Percentiles rank a stretch among this genome's conserved stretches.
These are phyloP conservation scores for Aphanocladium album DNA, from an alignment of 2,329 filamentous ascomycete genomes.

Conservation along the genomic window DNA sequence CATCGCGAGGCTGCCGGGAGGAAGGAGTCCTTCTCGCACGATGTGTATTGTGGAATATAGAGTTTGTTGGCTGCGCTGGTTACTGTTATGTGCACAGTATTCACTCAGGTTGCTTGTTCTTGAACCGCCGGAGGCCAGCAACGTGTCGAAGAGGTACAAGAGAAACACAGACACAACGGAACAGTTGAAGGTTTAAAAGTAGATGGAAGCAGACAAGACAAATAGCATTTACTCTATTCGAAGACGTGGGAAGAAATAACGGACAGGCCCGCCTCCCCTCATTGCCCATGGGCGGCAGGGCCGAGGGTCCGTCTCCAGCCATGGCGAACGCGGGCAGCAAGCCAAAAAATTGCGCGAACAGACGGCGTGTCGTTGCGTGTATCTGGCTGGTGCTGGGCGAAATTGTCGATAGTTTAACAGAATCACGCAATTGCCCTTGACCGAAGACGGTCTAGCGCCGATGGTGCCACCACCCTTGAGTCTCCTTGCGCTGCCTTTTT, in stretches of 20 bases:
- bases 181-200: not conserved
- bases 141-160: not conserved
- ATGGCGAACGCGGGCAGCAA: slow-evolving; percentile 14
- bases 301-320: slow-evolving; percentile 4
- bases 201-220: slow-evolving; percentile 3
- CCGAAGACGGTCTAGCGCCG: slow-evolving; percentile 27
- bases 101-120: not conserved
- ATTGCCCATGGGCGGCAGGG: not conserved
- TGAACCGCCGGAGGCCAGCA: not conserved
- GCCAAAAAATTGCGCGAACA: slow-evolving; percentile 16
- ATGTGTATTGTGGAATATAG: not conserved
- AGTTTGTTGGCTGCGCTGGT: not conserved
- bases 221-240: slow-evolving; percentile 5
- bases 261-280: slow-evolving; percentile 4
- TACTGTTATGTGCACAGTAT: not conserved
- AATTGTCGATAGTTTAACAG: slow-evolving; percentile 33
- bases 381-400: slow-evolving; percentile 1
- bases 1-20: slow-evolving; percentile 20
- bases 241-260: not conserved
- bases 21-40: not conserved
- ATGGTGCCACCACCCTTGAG: slow-evolving; percentile 14
- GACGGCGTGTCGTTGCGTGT: slow-evolving; percentile 10
- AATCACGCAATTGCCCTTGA: slow-evolving; percentile 37
- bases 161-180: not conserved
- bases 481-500: slow-evolving; percentile 1